phyloP scores from a whole-genome alignment of 2,329 filamentous ascomycete genomes.

The Diaporthe vaccinii region DNA sequence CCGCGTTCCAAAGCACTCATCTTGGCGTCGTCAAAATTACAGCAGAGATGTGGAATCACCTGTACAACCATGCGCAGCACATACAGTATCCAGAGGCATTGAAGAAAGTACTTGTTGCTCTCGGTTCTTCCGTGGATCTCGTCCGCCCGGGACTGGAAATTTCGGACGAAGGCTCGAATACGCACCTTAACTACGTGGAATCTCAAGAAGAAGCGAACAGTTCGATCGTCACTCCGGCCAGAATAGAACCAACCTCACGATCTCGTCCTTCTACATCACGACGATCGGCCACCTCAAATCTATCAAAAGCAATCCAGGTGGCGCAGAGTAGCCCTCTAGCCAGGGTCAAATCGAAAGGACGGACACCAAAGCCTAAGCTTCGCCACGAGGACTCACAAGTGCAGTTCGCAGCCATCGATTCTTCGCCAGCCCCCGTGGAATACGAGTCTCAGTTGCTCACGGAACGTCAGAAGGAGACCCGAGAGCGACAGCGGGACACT shows the following conservation, averaged over 20 bases:
- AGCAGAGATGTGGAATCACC: slow-evolving; percentile 74
- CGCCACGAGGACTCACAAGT: slow-evolving; percentile 88
- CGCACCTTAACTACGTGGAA: slow-evolving; percentile 59
- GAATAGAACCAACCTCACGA: slow-evolving; percentile 43
- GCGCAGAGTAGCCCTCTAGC: slow-evolving; percentile 46
- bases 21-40: slow-evolving; percentile 65
- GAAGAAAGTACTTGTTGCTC: slow-evolving; percentile 70
- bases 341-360: slow-evolving; percentile 49
- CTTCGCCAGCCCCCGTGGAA: slow-evolving; percentile 64
- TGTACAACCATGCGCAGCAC: slow-evolving; percentile 72
- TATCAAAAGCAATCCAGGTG: slow-evolving; percentile 51
- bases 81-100: slow-evolving; percentile 76
- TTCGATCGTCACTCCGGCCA: slow-evolving; percentile 48
- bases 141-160: slow-evolving; percentile 59
- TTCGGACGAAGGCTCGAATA: slow-evolving; percentile 54
- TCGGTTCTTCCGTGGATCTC: slow-evolving; percentile 67
- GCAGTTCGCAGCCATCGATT: slow-evolving; percentile 78
- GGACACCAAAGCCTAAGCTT: slow-evolving; percentile 63
- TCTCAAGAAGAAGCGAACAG: slow-evolving; percentile 61
- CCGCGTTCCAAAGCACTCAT: slow-evolving; percentile 71
- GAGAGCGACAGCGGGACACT: slow-evolving; percentile 77
- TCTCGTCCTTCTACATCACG: slow-evolving; percentile 44
- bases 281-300: slow-evolving; percentile 50
- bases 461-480: slow-evolving; percentile 83
- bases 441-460: slow-evolving; percentile 82